A percentile compares a stretch with the other conserved stretches of the same genome.
Evolutionary conservation across 257 asterid species (phyloP).

Genomic region (Cruciata laevipes): DNA sequence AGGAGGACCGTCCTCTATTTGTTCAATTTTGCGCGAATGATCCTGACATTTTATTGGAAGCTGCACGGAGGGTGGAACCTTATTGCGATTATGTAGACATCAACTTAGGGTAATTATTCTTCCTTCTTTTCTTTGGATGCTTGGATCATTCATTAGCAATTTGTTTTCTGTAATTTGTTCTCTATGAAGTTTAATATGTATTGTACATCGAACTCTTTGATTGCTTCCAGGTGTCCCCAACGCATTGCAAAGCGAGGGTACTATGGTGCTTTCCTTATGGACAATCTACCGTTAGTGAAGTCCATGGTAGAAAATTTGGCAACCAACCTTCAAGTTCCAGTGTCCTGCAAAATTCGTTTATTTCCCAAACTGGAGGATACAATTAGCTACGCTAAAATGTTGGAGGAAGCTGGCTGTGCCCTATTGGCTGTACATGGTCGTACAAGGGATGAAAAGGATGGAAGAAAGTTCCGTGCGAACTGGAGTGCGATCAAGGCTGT

Average conservation of each 20-base stretch:
- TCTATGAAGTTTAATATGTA: not conserved
- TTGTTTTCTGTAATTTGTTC: not conserved
- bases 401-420: conserved; percentile 94
- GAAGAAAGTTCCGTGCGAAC: conserved; percentile 80
- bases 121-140: not conserved
- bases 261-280: conserved; percentile 98
- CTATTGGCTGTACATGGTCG: conserved; percentile 93
- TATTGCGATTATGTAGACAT: conserved; percentile 86
- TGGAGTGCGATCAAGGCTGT: conserved; percentile 84
- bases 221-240: conserved; percentile 75
- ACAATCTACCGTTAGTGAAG: conserved; percentile 78
- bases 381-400: conserved; percentile 80
- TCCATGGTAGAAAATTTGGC: conserved; percentile 78
- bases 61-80: conserved; percentile 83
- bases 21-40: conserved; percentile 98
- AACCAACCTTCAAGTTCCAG: conserved; percentile 62
- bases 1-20: conserved; percentile 94
- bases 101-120: conserved; percentile 67
- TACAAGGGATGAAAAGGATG: conserved; percentile 90
- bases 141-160: too few relatives aligned
- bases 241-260: conserved; percentile 86
- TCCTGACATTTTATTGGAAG: conserved; percentile 73
- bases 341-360: conserved; percentile 86
- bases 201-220: not conserved
- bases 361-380: conserved; percentile 75